Evolutionary conservation across 2,329 filamentous ascomycete genomes (phyloP), one percentile per base, ranked within the genome.

Genomic region (Neospermospora avenae): DNA sequence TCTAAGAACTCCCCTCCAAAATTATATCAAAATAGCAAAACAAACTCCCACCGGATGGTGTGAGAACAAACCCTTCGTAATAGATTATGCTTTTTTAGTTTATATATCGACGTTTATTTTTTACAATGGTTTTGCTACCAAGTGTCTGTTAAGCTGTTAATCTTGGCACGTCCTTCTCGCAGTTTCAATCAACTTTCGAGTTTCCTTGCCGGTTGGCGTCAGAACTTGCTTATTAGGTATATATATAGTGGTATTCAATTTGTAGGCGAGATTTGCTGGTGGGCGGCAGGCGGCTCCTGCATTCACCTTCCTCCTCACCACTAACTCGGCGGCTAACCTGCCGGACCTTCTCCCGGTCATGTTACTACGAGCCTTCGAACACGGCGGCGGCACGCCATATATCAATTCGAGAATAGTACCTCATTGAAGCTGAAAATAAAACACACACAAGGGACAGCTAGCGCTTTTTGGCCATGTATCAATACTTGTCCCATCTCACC

Each of bases 1-100:
- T n/a, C n/a, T n/a, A n/a, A n/a, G n/a, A n/a, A n/a, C n/a, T n/a
- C n/a, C n/a, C n/a, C n/a, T n/a, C n/a, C n/a, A n/a, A n/a, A n/a
- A n/a, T n/a, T n/a, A n/a, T n/a, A n/a, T 31, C 28, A 31, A 31
- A 51, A 37, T 11, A 6, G 2, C n/a, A 51, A 51, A 51, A 51
- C 48, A 51, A 51, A 51, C 48, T 49, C 28, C 18, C 48, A 22
- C 48, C 48, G 48, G 48, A 10, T 51, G 11, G 48, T 51, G 31
- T 10, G 31, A 51, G 48, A 35, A 51, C 48, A 37, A 51, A 51
- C 31, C 48, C 48, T 51, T 51, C 31, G 48, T 35, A 13, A 51
- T 37, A 34, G 48, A 14, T 51, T 51, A 45, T 51, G 48, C 48
- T 51, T 51, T 51, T 51, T 51, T 7, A 10, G 39, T 42, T n/a